Conservation (phyloP, 345 rosid genomes). For the Anacardium occidentale region DNA sequence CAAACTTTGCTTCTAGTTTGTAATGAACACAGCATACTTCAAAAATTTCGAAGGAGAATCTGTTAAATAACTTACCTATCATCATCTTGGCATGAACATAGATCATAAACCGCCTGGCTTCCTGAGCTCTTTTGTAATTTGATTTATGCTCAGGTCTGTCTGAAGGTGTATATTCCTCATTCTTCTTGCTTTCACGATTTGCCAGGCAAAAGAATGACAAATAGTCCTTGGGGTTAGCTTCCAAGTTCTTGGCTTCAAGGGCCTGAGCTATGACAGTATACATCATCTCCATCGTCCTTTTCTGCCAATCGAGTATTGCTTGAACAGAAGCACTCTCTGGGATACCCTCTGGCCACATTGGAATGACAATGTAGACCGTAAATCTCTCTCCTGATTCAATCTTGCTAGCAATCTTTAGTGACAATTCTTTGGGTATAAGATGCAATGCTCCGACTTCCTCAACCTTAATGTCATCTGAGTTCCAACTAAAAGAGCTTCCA, state of each 20-base stretch:
- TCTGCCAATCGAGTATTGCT: constrained; percentile 53
- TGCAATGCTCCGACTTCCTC: constrained; percentile 37
- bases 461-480: constrained; percentile 17
- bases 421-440: constrained; percentile 50
- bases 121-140: constrained; percentile 45
- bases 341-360: constrained; percentile 66
- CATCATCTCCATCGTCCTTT: constrained; percentile 58
- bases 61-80: constrained; percentile 38
- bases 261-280: constrained; percentile 42
- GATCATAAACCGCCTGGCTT: constrained; percentile 53
- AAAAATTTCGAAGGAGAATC: too few relatives aligned
- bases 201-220: constrained; percentile 56
- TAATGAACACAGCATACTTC: too few relatives aligned
- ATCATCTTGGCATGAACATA: constrained; percentile 59
- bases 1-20: too few relatives aligned
- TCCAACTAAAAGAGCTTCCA: constrained; percentile 49
- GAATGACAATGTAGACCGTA: constrained; percentile 40
- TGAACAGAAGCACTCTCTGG: constrained; percentile 52
- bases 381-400: constrained; percentile 52
- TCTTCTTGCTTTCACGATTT: constrained; percentile 34
- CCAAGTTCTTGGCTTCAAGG: constrained; percentile 33
- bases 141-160: constrained; percentile 38
- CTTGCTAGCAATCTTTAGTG: constrained; percentile 46
- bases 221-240: constrained; percentile 45
- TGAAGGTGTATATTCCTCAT: constrained; percentile 35